Evolutionary conservation across 495 filamentous ascomycete genomes (phyloP).

Genomic region (Trichoderma virens): DNA sequence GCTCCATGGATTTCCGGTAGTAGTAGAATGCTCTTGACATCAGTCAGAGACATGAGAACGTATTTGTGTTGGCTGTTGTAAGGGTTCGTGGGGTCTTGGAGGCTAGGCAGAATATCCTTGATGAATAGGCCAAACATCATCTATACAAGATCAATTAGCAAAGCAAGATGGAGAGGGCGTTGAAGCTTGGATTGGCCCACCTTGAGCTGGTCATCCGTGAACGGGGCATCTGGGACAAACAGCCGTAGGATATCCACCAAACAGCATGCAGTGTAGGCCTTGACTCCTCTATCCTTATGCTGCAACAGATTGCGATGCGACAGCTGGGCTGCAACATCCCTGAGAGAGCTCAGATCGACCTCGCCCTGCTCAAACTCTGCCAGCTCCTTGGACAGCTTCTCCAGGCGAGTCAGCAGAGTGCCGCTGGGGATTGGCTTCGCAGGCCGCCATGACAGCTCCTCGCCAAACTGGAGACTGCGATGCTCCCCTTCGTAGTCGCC

Average conservation of each 20-base stretch:
- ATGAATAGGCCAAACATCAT: slow-evolving; percentile 91
- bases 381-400: slow-evolving; percentile 75
- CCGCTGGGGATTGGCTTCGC: slow-evolving; percentile 80
- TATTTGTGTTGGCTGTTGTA: slow-evolving; percentile 92
- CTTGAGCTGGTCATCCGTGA: slow-evolving; percentile 83
- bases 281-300: slow-evolving; percentile 90
- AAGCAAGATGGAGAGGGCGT: background rate
- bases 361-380: slow-evolving; percentile 82
- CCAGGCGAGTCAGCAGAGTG: slow-evolving; percentile 73
- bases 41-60: slow-evolving; percentile 77
- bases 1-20: slow-evolving; percentile 82
- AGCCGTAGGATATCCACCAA: slow-evolving; percentile 90
- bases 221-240: slow-evolving; percentile 93
- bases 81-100: slow-evolving; percentile 79
- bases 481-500: slow-evolving; percentile 13
- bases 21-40: slow-evolving; percentile 89
- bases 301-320: slow-evolving; percentile 70
- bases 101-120: slow-evolving; percentile 69
- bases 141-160: slow-evolving; percentile 34
- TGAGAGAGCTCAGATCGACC: slow-evolving; percentile 69
- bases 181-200: slow-evolving; percentile 34
- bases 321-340: slow-evolving; percentile 80
- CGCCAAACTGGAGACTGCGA: slow-evolving; percentile 60
- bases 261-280: slow-evolving; percentile 80
- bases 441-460: slow-evolving; percentile 84